phyloP scores from a whole-genome alignment of 1,139 yeast genomes.

The Meyerozyma athensensis region DNA sequence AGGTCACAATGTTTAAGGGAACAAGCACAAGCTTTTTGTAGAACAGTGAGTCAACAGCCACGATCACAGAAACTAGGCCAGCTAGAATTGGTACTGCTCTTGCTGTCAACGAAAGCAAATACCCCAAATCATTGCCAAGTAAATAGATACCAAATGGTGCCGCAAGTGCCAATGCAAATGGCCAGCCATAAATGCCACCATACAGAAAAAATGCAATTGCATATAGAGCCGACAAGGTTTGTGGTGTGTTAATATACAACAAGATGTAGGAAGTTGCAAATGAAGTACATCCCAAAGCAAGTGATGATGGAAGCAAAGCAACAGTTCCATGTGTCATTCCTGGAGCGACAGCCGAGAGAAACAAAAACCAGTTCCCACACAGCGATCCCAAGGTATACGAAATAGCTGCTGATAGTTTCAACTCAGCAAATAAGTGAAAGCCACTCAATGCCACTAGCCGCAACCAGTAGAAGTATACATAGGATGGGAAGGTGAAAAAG shows the following conservation, averaged over 20 bases:
- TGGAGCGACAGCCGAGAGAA: constrained; percentile 43
- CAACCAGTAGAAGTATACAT: constrained; percentile 45
- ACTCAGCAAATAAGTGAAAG: constrained; percentile 52
- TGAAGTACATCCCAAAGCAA: constrained; percentile 68
- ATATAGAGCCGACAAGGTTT: constrained; percentile 11
- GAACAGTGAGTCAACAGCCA: constrained; percentile 55
- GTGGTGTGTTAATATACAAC: constrained; percentile 13
- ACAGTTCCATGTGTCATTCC: constrained; percentile 87
- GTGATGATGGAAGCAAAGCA: constrained; percentile 79
- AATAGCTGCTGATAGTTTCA: constrained; percentile 43
- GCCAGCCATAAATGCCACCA: constrained; percentile 90
- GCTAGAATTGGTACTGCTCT: constrained; percentile 17
- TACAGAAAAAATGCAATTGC: constrained; percentile 51
- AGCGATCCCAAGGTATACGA: constrained; percentile 25
- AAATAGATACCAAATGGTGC: constrained; percentile 50
- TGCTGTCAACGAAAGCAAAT: constrained; percentile 11
- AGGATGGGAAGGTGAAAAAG: constrained; percentile 21
- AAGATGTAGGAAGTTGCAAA: constrained; percentile 34
- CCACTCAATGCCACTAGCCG: constrained; percentile 50
- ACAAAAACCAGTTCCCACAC: constrained; percentile 56
- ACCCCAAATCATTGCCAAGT: constrained; percentile 7
- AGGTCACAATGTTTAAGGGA: constrained; percentile 76
- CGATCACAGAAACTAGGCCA: constrained; percentile 29
- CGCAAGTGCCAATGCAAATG: constrained; percentile 68
- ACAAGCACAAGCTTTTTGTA: constrained; percentile 65